Evolutionary conservation across 768 basidiomycete genomes (phyloP).

Genomic region (Cantharellus cinnabarinus): DNA sequence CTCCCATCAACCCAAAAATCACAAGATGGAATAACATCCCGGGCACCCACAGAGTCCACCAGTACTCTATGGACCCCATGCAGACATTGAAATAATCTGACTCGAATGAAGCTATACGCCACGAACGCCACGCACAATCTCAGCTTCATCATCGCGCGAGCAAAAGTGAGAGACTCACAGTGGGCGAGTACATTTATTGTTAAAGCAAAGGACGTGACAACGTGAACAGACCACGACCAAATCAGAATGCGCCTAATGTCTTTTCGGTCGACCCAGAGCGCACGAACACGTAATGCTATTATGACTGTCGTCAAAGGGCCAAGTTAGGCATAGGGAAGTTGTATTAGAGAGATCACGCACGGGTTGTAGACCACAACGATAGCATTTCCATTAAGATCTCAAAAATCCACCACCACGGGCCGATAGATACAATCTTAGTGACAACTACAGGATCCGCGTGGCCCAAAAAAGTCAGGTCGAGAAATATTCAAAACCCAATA

Average conservation of each 20-base stretch:
- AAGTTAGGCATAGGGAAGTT: not conserved
- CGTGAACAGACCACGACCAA: not conserved
- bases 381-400: not conserved
- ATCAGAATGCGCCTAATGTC: not conserved
- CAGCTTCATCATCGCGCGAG: too few relatives aligned
- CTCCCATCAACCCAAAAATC: not conserved
- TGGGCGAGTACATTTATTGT: not conserved
- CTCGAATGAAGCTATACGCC: too few relatives aligned
- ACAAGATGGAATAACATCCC: not conserved
- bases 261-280: not conserved
- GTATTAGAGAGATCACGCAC: not conserved
- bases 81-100: not conserved
- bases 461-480: not conserved
- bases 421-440: not conserved
- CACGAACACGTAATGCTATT: not conserved
- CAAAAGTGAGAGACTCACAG: not conserved
- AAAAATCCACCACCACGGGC: not conserved
- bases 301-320: not conserved
- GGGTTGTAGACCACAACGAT: not conserved
- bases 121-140: too few relatives aligned
- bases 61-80: not conserved
- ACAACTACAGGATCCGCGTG: not conserved
- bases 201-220: not conserved
- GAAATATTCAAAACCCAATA: not conserved
- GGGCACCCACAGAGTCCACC: not conserved